A percentile compares a stretch with the other conserved stretches of the same genome.
These are phyloP conservation scores for Pythium diclinum DNA, from an alignment of 352 stramenopile species.

Conservation along the genomic window DNA sequence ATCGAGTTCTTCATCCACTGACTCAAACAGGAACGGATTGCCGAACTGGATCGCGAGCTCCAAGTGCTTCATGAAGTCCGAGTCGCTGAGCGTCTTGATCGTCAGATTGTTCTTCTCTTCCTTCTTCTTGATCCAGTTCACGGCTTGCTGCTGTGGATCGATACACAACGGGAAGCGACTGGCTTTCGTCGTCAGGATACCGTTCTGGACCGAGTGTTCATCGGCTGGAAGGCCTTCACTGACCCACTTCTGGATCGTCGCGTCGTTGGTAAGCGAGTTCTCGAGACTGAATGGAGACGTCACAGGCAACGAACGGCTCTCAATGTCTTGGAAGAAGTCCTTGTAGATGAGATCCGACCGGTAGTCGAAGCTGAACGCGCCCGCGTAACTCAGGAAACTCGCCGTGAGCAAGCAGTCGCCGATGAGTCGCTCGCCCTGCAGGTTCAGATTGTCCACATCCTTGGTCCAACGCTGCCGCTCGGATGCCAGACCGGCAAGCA, in stretches of 20 bases:
- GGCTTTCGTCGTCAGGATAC: conserved; percentile 93
- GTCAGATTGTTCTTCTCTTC: conserved; percentile 92
- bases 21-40: conserved; percentile 95
- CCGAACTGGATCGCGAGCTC: conserved; percentile 95
- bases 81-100: conserved; percentile 91
- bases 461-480: conserved; percentile 92
- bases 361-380: conserved; percentile 91
- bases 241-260: conserved; percentile 93
- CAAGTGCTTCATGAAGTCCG: conserved; percentile 95
- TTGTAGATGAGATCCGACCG: conserved; percentile 86
- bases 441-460: conserved; percentile 86
- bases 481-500: conserved; percentile 89
- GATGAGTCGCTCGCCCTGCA: conserved; percentile 83
- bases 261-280: conserved; percentile 90
- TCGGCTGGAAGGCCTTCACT: conserved; percentile 92
- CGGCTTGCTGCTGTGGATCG: conserved; percentile 94
- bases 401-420: conserved; percentile 89
- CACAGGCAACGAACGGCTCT: conserved; percentile 66
- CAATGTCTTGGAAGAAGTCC: conserved; percentile 87
- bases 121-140: conserved; percentile 96
- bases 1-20: conserved; percentile 93
- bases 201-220: conserved; percentile 95
- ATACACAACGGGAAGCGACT: conserved; percentile 95
- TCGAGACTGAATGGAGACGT: conserved; percentile 89
- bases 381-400: conserved; percentile 90